Base-by-base conservation (phyloP, 208 protist species). In the Endotrypanum monterogeii region DNA sequence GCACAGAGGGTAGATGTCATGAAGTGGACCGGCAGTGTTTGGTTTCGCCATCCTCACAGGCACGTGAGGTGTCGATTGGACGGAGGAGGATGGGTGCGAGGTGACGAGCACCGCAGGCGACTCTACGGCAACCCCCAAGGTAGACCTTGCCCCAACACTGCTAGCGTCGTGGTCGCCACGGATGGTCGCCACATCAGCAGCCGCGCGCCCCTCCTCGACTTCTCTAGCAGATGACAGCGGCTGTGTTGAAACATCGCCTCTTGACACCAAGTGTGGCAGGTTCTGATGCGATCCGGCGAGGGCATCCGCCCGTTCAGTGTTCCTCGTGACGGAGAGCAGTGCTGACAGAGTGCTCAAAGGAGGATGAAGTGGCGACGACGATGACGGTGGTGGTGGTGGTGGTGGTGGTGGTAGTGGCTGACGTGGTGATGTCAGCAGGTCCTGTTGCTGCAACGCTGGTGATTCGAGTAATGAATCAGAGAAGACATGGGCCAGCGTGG, bases 271-370 rank as follows among this genome's bases (percentile, higher is more conserved):
- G 44, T 11, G 8, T 48, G 12, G 44, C 12, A 11, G 12, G 44
- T 5, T 48, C 12, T 48, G 44, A 48, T 48, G 44, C 0, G 12
- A 5, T 14, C 44, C 44, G 5, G 44, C 5, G 44, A 25, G 14
- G 58, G 50, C 41, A 63, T 23, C 39, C 9, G 57, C 39, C 41
- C 41, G 18, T 48, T 56, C 55, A 46, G n/a, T 28, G 20, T 73
- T 52, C 25, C 32, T 48, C 30, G 32, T 39, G 57, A 51, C 58
- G n/a, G 60, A 67, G 16, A 67, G 39, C 20, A 28, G 71, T 41
- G 48, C 9, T 50, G 48, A 48, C 20, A 11, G 44, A 48, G 44
- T 48, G 5, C 44, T 5, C 12, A 11, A 1, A 48, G 44, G 44
- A 48, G 44, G 44, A 48, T 0, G 44, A 48, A 11, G 61, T 1